These are phyloP conservation scores for Thielaviopsis euricoi DNA, from an alignment of 2,329 filamentous ascomycete genomes.

Conservation along the genomic window DNA sequence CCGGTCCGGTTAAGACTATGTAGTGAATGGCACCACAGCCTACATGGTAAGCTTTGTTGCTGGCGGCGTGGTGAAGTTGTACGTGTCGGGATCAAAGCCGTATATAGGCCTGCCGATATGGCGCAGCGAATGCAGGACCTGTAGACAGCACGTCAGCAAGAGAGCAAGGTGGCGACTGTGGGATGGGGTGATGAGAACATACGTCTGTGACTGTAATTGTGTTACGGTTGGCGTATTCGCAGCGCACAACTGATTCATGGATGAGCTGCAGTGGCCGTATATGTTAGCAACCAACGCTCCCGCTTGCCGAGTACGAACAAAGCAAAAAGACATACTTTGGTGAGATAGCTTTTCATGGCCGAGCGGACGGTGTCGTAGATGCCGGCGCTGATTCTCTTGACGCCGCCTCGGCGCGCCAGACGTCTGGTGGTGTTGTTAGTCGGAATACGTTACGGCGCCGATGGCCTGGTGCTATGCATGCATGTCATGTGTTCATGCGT, in stretches of 20 bases:
- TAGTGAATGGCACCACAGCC: no score
- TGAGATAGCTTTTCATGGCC: conserved; percentile 33
- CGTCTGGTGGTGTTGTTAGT: conserved; percentile 28
- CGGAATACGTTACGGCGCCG: not conserved
- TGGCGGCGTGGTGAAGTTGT: conserved; percentile 14
- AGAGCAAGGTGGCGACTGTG: not conserved
- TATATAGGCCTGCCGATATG: conserved; percentile 37
- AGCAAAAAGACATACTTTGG: conserved; percentile 22
- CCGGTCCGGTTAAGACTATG: no score
- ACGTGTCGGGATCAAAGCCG: conserved; percentile 34
- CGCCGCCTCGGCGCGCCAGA: conserved; percentile 57
- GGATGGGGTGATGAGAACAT: conserved; percentile 14
- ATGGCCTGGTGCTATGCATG: no score
- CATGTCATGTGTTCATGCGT: no score
- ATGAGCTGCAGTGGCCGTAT: conserved; percentile 33
- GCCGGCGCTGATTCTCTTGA: conserved; percentile 50
- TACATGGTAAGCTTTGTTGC: not conserved
- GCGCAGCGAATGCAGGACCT: conserved; percentile 38
- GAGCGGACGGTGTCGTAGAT: conserved; percentile 48
- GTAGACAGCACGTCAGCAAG: not conserved
- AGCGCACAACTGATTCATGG: conserved; percentile 28
- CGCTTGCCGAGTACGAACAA: no score
- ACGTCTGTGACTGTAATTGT: conserved; percentile 49
- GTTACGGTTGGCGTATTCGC: conserved; percentile 39
- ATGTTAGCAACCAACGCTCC: no score